Evolutionary conservation across 2,329 filamentous ascomycete genomes (phyloP).

Genomic region (Incumbomyces delicatus): DNA sequence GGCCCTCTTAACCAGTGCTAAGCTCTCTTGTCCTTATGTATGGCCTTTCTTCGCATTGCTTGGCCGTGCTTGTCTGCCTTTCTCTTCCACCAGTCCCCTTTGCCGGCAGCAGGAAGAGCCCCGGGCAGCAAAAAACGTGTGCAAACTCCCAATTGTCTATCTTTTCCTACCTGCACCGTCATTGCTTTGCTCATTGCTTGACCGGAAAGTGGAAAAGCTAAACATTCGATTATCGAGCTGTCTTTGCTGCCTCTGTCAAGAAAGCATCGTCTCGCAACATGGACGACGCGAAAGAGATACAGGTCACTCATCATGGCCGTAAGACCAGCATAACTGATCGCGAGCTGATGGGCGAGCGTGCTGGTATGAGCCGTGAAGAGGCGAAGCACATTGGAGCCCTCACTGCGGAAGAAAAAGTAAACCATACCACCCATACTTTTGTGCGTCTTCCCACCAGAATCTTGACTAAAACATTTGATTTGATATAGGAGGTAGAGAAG

Average conservation of each 20-base stretch:
- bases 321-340: constrained; percentile 9
- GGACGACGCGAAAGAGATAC: not conserved
- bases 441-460: not conserved
- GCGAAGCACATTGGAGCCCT: constrained; percentile 15
- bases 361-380: constrained; percentile 14
- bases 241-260: not conserved
- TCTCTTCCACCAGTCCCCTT: too few relatives aligned
- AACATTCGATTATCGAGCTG: not conserved
- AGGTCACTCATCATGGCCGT: not conserved
- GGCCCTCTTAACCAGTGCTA: not conserved
- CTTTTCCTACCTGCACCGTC: too few relatives aligned
- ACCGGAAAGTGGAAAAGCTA: too few relatives aligned
- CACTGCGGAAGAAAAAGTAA: constrained; percentile 26
- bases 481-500: constrained; percentile 23
- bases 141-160: too few relatives aligned
- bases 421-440: not conserved
- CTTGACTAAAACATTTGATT: not conserved
- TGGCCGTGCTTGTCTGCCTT: not conserved
- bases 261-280: not conserved
- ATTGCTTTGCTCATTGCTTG: too few relatives aligned
- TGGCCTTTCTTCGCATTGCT: too few relatives aligned
- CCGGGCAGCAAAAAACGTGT: too few relatives aligned
- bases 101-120: not conserved
- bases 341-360: constrained; percentile 17
- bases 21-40: not conserved